Evolutionary conservation across 179 eudicot genomes (phyloP), one percentile per base, ranked within the genome.

Genomic region (Spergularia azorica): DNA sequence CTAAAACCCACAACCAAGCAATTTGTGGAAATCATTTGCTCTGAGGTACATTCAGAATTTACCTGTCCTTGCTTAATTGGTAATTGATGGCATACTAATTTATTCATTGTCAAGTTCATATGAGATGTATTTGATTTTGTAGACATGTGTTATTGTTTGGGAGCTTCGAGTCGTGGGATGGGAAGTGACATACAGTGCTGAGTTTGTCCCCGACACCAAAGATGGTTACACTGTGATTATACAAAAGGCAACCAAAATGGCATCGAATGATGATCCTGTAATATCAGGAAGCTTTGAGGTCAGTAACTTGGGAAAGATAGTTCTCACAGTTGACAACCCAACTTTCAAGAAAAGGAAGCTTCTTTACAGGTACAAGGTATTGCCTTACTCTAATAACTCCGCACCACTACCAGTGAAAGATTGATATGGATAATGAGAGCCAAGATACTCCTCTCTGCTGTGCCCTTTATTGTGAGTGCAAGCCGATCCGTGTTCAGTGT

Each of bases 21-120:
- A 77, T 76, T 88, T 17, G 70, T 94, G 60, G 98, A 90, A 67
- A 78, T 92, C 64, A 69, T 87, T 9, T 84, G 90, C 79, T 69
- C 86, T 74, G 98, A 92, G 94, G 97, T 92, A 75, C 0, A 5
- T 56, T 67, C 46, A 51, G 48, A 32, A 55, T 36, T 15, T 11
- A 6, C 18, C 4, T n/a, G 17, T 32, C n/a, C 46, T 13, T 11
- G 20, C 57, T 17, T 0, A 6, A 9, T 8, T 46, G 50, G 50
- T 46, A 58, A 58, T 18, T 58, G 9, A 0, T n/a, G 5, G n/a
- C 6, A n/a, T 57, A 6, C 21, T 57, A 0, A 57, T 57, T 15
- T 26, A 26, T 26, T n/a, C 20, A 60, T 56, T 46, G 65, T 32
- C 11, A 32, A 60, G 2, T 14, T 74, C 21, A 0, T 18, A 21